A percentile compares a stretch with the other conserved stretches of the same genome.
Conservation (phyloP, 257 asterid species). For the Nicotiana tabacum region DNA sequence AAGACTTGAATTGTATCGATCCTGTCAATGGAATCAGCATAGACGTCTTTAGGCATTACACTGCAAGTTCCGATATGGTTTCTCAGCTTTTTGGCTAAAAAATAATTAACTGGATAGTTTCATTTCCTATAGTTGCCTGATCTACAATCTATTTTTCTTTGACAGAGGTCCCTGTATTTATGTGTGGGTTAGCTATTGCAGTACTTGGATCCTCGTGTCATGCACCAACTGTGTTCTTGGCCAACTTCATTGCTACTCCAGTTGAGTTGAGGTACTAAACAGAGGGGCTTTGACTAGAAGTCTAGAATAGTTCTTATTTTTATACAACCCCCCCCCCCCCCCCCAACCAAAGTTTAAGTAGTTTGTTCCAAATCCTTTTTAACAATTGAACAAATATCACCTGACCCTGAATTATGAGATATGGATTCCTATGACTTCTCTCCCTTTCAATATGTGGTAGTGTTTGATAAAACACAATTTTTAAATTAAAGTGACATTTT, state of each 20-base stretch:
- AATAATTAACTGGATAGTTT: neutral
- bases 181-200: constrained; percentile 81
- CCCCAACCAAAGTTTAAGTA: neutral
- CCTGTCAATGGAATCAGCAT: neutral
- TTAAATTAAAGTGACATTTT: too few relatives aligned
- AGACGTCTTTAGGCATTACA: neutral
- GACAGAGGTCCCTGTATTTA: constrained; percentile 74
- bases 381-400: neutral
- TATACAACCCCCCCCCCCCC: too few relatives aligned
- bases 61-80: constrained; percentile 1
- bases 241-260: constrained; percentile 83
- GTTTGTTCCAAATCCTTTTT: neutral
- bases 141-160: constrained; percentile 11
- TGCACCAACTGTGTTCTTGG: constrained; percentile 91
- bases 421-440: neutral
- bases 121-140: neutral
- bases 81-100: neutral
- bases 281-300: neutral
- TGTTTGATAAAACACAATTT: too few relatives aligned
- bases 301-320: too few relatives aligned
- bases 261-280: constrained; percentile 61
- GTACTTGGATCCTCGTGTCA: constrained; percentile 64
- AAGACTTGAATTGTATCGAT: neutral
- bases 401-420: neutral
- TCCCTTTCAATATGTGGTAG: too few relatives aligned